Percentiles rank a stretch among this genome's conserved stretches.
Evolutionary conservation across 2,329 filamentous ascomycete genomes (phyloP).

Genomic region (Fusarium torulosum): DNA sequence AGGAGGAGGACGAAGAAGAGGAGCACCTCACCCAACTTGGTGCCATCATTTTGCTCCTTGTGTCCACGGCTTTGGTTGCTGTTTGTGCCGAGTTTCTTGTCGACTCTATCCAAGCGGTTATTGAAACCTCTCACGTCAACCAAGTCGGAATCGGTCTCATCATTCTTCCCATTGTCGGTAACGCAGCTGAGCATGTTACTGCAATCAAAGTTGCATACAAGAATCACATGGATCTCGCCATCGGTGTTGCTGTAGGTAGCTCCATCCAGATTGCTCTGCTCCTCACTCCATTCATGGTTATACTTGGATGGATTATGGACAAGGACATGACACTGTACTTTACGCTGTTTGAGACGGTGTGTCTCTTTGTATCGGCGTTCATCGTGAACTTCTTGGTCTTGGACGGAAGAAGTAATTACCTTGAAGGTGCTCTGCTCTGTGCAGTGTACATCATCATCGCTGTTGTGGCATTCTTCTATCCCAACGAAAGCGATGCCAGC

Average conservation of each 20-base stretch:
- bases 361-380: slow-evolving; percentile 84
- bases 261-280: slow-evolving; percentile 81
- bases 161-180: slow-evolving; percentile 78
- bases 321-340: slow-evolving; percentile 85
- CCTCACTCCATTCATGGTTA: slow-evolving; percentile 76
- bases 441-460: slow-evolving; percentile 77
- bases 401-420: slow-evolving; percentile 87
- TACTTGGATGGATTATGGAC: slow-evolving; percentile 77
- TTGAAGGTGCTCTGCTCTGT: slow-evolving; percentile 79
- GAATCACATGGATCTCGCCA: slow-evolving; percentile 82
- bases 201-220: slow-evolving; percentile 78
- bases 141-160: slow-evolving; percentile 80
- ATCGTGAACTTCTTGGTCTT: slow-evolving; percentile 91
- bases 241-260: slow-evolving; percentile 77
- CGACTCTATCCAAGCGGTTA: slow-evolving; percentile 73
- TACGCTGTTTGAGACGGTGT: slow-evolving; percentile 89
- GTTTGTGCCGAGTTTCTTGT: slow-evolving; percentile 79
- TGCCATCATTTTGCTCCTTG: slow-evolving; percentile 71
- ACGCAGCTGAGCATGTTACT: slow-evolving; percentile 79
- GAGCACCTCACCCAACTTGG: slow-evolving; percentile 66
- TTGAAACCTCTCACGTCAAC: slow-evolving; percentile 66
- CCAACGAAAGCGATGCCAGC: slow-evolving; percentile 63
- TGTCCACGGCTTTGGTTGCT: slow-evolving; percentile 75
- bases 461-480: slow-evolving; percentile 76
- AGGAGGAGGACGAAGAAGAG: slow-evolving; percentile 56